Percentiles rank a stretch among this genome's conserved stretches.
phyloP scores from a whole-genome alignment of 441 rosid genomes.

The Gossypium lobatum region DNA sequence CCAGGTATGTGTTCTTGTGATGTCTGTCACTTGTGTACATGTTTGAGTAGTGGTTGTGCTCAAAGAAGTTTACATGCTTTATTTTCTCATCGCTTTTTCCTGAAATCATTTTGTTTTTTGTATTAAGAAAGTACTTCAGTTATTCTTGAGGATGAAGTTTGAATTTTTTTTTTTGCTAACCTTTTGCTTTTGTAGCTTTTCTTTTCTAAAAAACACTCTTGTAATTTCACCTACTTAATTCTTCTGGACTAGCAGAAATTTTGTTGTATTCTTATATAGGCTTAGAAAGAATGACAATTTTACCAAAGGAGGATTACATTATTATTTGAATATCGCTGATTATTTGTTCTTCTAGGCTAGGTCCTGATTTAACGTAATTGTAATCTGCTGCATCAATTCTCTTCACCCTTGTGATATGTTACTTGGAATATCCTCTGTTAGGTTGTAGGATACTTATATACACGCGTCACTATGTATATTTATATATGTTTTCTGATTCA shows the following conservation, averaged over 20 bases:
- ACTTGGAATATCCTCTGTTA: not conserved
- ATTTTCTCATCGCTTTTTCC: not conserved
- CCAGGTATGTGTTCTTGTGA: conserved; percentile 41
- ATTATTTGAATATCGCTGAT: not conserved
- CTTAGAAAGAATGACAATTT: not conserved
- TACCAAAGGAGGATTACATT: not conserved
- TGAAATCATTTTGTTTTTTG: not conserved
- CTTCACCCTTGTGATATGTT: not conserved
- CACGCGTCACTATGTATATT: not conserved
- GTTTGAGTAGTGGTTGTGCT: not conserved
- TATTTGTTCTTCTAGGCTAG: not conserved
- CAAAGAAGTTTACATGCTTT: not conserved
- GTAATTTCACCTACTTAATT: not conserved
- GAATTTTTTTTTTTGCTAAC: not conserved
- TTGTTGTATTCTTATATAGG: not conserved
- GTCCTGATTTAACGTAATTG: not conserved
- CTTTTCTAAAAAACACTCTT: not conserved
- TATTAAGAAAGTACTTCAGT: not conserved
- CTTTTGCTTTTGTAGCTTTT: not conserved
- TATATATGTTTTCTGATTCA: conserved; percentile 6
- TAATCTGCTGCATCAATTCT: not conserved
- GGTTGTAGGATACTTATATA: not conserved
- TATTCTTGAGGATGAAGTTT: not conserved
- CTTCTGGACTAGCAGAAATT: conserved; percentile 1
- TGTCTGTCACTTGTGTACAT: not conserved